Percentiles rank a stretch among this genome's conserved stretches.
Evolutionary conservation across 2,329 filamentous ascomycete genomes (phyloP).

Genomic region (Xylaria sp.): DNA sequence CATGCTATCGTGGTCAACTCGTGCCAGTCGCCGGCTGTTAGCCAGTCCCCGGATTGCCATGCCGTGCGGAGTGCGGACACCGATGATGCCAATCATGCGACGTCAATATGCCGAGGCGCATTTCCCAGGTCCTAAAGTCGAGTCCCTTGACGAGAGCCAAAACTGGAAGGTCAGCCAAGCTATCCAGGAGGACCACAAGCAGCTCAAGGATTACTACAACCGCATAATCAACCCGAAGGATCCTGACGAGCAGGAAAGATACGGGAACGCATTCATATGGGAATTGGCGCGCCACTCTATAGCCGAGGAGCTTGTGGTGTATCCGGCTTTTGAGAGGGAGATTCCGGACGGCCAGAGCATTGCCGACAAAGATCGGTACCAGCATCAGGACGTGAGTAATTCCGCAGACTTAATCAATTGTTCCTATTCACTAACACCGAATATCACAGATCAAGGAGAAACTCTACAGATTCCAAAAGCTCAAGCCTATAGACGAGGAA

Average conservation of each 20-base stretch:
- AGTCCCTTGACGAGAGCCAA: constrained; percentile 8
- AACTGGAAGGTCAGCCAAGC: constrained; percentile 14
- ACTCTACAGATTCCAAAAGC: constrained; percentile 41
- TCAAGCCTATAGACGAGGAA: constrained; percentile 33
- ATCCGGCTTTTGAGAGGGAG: constrained; percentile 41
- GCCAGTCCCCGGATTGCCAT: background rate
- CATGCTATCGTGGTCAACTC: constrained; percentile 7
- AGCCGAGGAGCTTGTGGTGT: constrained; percentile 46
- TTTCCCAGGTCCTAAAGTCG: constrained; percentile 9
- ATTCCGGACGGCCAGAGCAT: constrained; percentile 36
- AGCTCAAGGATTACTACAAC: constrained; percentile 35
- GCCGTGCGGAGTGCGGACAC: background rate
- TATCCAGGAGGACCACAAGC: constrained; percentile 23
- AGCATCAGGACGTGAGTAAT: constrained; percentile 25
- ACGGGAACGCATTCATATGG: constrained; percentile 49
- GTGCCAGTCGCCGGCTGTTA: background rate
- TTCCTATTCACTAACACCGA: background rate
- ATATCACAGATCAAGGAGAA: constrained; percentile 39
- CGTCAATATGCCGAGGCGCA: constrained; percentile 8
- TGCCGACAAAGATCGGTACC: constrained; percentile 37
- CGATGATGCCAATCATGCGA: background rate
- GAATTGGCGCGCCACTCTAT: constrained; percentile 47
- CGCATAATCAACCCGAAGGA: constrained; percentile 38
- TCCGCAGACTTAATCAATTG: too few relatives aligned
- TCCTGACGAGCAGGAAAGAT: constrained; percentile 39